A percentile compares a stretch with the other conserved stretches of the same genome.
phyloP scores from a whole-genome alignment of 345 rosid genomes.

The Tarenaya hassleriana region DNA sequence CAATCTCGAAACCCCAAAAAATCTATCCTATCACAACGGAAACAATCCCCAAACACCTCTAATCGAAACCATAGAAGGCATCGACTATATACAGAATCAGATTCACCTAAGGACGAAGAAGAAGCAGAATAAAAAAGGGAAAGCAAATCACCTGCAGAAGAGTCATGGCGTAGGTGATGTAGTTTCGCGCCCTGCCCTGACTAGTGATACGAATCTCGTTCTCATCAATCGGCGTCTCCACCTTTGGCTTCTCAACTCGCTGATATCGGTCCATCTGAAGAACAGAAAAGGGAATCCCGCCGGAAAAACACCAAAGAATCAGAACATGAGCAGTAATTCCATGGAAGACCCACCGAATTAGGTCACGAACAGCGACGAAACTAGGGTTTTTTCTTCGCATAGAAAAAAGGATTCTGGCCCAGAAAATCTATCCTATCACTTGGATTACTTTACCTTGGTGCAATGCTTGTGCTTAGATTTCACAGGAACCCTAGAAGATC shows the following conservation, averaged over 20 bases:
- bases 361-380: background rate
- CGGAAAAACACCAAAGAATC: conserved; percentile 9
- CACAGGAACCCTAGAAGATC: conserved; percentile 23
- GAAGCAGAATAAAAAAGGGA: background rate
- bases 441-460: conserved; percentile 21
- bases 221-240: conserved; percentile 66
- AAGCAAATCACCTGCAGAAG: conserved; percentile 53
- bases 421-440: background rate
- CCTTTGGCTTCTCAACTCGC: conserved; percentile 76
- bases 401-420: background rate
- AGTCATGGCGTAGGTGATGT: conserved; percentile 79
- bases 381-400: background rate
- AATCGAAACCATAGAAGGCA: conserved; percentile 7
- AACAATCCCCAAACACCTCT: background rate
- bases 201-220: conserved; percentile 88
- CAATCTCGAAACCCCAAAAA: background rate
- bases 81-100: conserved; percentile 2
- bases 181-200: conserved; percentile 78
- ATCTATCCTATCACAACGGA: background rate
- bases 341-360: background rate
- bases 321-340: no score
- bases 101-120: background rate
- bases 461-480: conserved; percentile 18
- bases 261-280: conserved; percentile 71
- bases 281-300: background rate